Evolutionary conservation across 75 land plant species (phyloP).

Genomic region (Selaginella tamariscina): DNA sequence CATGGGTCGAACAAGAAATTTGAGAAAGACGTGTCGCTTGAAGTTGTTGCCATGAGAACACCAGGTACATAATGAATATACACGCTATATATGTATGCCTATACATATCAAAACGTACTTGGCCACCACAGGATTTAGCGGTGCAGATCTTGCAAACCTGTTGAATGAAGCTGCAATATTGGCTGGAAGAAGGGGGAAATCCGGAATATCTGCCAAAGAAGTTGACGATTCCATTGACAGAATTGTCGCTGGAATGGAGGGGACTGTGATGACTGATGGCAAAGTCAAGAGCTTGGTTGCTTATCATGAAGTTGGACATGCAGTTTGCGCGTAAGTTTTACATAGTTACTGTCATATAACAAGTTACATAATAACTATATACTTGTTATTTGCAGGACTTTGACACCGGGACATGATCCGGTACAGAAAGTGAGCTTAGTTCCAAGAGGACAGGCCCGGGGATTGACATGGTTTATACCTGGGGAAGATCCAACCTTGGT

Average conservation of each 20-base stretch:
- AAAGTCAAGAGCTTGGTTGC: slow-evolving; percentile 96
- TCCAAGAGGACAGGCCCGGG: slow-evolving; percentile 93
- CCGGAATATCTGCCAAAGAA: slow-evolving; percentile 84
- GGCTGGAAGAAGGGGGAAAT: slow-evolving; percentile 83
- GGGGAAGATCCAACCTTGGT: slow-evolving; percentile 86
- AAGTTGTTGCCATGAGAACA: slow-evolving; percentile 93
- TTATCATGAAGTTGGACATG: slow-evolving; percentile 98
- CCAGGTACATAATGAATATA: no score
- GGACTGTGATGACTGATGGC: slow-evolving; percentile 97
- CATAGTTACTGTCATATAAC: background rate
- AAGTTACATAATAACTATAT: no score
- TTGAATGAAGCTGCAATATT: slow-evolving; percentile 97
- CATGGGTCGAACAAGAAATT: slow-evolving; percentile 88
- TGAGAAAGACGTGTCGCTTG: slow-evolving; percentile 75
- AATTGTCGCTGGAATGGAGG: slow-evolving; percentile 99
- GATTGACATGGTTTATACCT: slow-evolving; percentile 97
- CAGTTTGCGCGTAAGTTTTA: slow-evolving; percentile 73
- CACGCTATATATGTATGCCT: no score
- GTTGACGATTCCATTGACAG: slow-evolving; percentile 96
- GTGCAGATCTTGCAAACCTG: slow-evolving; percentile 95
- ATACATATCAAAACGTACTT: no score
- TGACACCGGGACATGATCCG: slow-evolving; percentile 93
- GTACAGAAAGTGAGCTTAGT: slow-evolving; percentile 90
- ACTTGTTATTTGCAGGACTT: slow-evolving; percentile 43
- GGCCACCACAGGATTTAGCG: slow-evolving; percentile 99